A percentile compares a stretch with the other conserved stretches of the same genome.
phyloP scores from a whole-genome alignment of 2,329 filamentous ascomycete genomes.

The Penicillium sp. region DNA sequence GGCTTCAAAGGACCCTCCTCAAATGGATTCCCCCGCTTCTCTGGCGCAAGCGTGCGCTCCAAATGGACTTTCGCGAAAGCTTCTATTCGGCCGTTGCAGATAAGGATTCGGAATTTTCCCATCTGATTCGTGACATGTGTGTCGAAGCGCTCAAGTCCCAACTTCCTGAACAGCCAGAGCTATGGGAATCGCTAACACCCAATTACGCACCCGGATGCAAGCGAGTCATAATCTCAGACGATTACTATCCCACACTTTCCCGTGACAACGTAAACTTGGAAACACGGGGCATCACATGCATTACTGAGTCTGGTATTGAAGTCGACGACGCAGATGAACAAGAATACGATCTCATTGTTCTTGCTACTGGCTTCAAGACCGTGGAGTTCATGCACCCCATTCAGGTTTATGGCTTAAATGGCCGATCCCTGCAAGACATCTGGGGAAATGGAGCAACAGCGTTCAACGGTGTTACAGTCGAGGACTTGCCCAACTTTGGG shows the following conservation, averaged over 20 bases:
- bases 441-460: conserved; percentile 56
- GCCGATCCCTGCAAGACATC: conserved; percentile 48
- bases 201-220: conserved; percentile 30
- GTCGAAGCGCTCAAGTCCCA: conserved; percentile 46
- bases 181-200: conserved; percentile 56
- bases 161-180: conserved; percentile 49
- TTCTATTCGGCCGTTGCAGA: conserved; percentile 48
- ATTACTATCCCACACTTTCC: conserved; percentile 21
- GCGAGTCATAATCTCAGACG: conserved; percentile 19
- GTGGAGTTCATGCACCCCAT: conserved; percentile 61
- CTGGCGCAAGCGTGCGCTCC: conserved; percentile 50
- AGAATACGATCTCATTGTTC: conserved; percentile 56
- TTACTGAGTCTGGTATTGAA: conserved; percentile 50
- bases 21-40: conserved; percentile 53
- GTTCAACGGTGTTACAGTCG: conserved; percentile 53
- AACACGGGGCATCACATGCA: conserved; percentile 48
- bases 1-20: conserved; percentile 44
- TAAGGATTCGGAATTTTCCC: conserved; percentile 40
- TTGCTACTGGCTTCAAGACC: conserved; percentile 60
- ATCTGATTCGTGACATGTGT: conserved; percentile 41
- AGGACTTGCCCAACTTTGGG: conserved; percentile 55
- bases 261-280: conserved; percentile 42
- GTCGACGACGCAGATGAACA: conserved; percentile 43
- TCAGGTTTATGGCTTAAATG: conserved; percentile 48
- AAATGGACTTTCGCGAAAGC: conserved; percentile 58